Evolutionary conservation across 805 yeast genomes (phyloP).

Genomic region (Jamesozyma spencerorum): DNA sequence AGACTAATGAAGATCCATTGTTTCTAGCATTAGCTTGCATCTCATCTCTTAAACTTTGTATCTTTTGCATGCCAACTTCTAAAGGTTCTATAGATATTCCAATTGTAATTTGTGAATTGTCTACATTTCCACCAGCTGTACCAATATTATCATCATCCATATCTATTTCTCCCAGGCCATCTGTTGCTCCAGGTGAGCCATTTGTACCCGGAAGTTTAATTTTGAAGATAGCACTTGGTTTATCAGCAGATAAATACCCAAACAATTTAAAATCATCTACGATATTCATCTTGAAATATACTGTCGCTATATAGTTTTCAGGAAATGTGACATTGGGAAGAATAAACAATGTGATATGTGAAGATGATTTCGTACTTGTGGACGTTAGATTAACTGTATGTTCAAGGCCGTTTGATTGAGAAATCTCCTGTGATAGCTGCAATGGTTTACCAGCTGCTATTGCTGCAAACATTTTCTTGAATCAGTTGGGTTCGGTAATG

Average conservation of each 20-base stretch:
- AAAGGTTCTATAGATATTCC: constrained; percentile 91
- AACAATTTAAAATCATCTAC: constrained; percentile 49
- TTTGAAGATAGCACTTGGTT: constrained; percentile 89
- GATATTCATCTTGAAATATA: constrained; percentile 75
- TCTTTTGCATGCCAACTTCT: constrained; percentile 49
- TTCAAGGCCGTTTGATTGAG: constrained; percentile 31
- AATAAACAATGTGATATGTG: constrained; percentile 75
- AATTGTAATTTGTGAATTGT: constrained; percentile 35
- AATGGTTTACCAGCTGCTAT: constrained; percentile 33
- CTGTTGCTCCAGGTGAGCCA: constrained; percentile 5
- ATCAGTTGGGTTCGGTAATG: no score
- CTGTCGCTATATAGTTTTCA: constrained; percentile 65
- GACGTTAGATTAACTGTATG: constrained; percentile 30
- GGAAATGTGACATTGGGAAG: constrained; percentile 76
- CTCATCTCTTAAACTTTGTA: constrained; percentile 36
- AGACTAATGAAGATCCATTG: constrained; percentile 18
- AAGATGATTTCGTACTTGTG: constrained; percentile 32
- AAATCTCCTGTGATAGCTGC: constrained; percentile 30
- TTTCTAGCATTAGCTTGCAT: constrained; percentile 7
- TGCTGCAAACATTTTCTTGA: constrained; percentile 30
- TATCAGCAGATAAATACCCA: constrained; percentile 52
- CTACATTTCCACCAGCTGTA: constrained; percentile 6
- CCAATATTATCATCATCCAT: constrained; percentile 43
- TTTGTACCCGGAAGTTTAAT: constrained; percentile 36
- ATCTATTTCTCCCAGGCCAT: constrained; percentile 47